Percentiles rank a stretch among this genome's conserved stretches.
Evolutionary conservation across 2,329 filamentous ascomycete species (phyloP).

Genomic region (Teratosphaeria pseudoeucalypti): DNA sequence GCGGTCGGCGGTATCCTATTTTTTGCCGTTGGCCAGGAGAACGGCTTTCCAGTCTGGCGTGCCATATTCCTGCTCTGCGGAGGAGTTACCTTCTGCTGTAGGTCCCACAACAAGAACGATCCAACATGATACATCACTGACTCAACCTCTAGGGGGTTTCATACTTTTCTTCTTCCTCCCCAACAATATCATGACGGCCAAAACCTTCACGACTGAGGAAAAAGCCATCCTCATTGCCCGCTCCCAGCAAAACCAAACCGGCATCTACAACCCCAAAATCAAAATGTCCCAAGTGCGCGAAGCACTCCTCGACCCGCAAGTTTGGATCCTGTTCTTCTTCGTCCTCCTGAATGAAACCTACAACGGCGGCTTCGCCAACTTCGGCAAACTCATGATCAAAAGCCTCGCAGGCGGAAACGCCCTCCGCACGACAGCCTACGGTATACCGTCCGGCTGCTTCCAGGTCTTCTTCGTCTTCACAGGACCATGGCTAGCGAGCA

Average conservation of each 20-base stretch:
- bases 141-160: constrained; percentile 33
- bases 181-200: constrained; percentile 60
- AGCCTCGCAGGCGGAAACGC: constrained; percentile 33
- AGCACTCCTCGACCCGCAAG: constrained; percentile 45
- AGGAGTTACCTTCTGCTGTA: constrained; percentile 42
- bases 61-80: constrained; percentile 59
- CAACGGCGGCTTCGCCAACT: constrained; percentile 44
- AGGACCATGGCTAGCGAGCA: constrained; percentile 43
- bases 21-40: constrained; percentile 34
- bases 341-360: constrained; percentile 44
- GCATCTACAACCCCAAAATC: constrained; percentile 22
- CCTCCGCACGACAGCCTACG: constrained; percentile 41
- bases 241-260: constrained; percentile 35
- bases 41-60: constrained; percentile 26
- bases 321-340: constrained; percentile 47
- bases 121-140: not conserved
- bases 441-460: constrained; percentile 46
- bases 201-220: constrained; percentile 52
- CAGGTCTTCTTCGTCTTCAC: constrained; percentile 45
- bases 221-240: constrained; percentile 38
- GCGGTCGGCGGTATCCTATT: constrained; percentile 60
- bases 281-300: constrained; percentile 34
- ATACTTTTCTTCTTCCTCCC: constrained; percentile 55
- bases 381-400: constrained; percentile 47
- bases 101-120: constrained; percentile 28